Evolutionary conservation across 176 grass and related monocot species (phyloP), one percentile per base, ranked within the genome.

Genomic region (Carex cristatella): DNA sequence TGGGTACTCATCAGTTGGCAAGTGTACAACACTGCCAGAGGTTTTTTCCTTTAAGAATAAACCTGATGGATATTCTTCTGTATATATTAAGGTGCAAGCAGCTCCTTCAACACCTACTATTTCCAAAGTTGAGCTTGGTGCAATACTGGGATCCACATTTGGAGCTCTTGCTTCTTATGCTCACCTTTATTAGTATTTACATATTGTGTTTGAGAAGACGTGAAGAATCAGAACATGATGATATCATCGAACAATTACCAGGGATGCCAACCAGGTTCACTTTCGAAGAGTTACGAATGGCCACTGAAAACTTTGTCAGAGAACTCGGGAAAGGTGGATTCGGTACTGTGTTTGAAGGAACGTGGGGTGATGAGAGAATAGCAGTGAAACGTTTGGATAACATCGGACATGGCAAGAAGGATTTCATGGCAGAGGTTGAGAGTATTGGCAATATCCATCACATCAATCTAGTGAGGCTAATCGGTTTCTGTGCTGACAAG

Each of bases 381-480:
- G 91, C 91, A 0, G 79, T 92, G 30, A 96, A 96, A 37, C 23
- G 30, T 2, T 59, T 96, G 37, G 86, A 88, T 77, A 82, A 58
- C 18, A n/a, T 78, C 7, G 69, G 65, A n/a, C 89, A 91, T 10
- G 89, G 86, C 42, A 89, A 81, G 60, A 86, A 58, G 48, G 87
- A 93, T 72, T 93, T 95, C 30, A 63, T 89, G 53, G 90, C 85
- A 16, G 93, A 95, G 54, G 87, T 95, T 0, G 10, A 91, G 42
- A 91, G 65, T 31, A 91, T 96, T n/a, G 91, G 94, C 3, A 84
- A 33, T 16, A 60, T 93, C 31, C 91, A 93, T 42, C 87, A 93
- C 55, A 69, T 91, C 18, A 93, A 90, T 84, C 60, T 93, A 0
- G 94, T 93, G 5, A 93, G 44, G 7, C 3, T 96, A 42, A 85